These are phyloP conservation scores for Pleurotus tuber-regium DNA, from an alignment of 768 basidiomycete species.

Conservation along the genomic window DNA sequence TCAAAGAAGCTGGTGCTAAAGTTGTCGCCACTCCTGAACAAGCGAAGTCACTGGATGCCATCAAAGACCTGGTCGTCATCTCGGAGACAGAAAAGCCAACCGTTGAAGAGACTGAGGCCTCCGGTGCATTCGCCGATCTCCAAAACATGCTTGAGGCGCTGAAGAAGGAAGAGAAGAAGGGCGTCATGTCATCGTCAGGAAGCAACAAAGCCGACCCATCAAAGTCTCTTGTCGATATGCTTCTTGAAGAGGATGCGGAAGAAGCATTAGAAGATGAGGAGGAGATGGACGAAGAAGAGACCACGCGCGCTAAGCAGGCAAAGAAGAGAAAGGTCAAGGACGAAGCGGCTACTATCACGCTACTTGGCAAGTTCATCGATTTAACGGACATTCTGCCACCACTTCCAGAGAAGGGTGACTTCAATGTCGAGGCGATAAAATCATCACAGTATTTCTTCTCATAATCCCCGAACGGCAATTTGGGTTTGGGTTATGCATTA, in stretches of 20 bases:
- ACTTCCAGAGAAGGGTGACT: conserved; percentile 80
- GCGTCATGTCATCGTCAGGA: not conserved
- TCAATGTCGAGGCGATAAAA: conserved; percentile 81
- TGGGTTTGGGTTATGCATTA: too few relatives aligned
- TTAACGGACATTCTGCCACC: conserved; percentile 76
- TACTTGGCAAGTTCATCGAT: conserved; percentile 66
- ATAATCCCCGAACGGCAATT: too few relatives aligned
- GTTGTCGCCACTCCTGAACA: conserved; percentile 31
- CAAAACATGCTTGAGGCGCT: conserved; percentile 8
- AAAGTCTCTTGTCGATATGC: conserved; percentile 8
- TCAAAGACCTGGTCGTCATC: conserved; percentile 9
- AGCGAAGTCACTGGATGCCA: conserved; percentile 3
- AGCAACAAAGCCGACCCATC: not conserved
- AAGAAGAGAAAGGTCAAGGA: conserved; percentile 20
- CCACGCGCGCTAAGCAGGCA: conserved; percentile 3
- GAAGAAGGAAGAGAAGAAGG: not conserved
- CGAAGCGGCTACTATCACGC: conserved; percentile 21
- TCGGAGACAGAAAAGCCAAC: conserved; percentile 17
- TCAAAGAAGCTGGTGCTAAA: conserved; percentile 42
- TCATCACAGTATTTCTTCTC: conserved; percentile 93
- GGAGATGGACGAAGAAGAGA: conserved; percentile 15
- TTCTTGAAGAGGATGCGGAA: conserved; percentile 8
- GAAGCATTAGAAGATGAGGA: conserved; percentile 2
- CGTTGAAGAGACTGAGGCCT: conserved; percentile 26
- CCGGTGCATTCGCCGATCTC: not conserved